phyloP scores from a whole-genome alignment of 176 grass and related monocot genomes.

The Hyparrhenia diplandra region DNA sequence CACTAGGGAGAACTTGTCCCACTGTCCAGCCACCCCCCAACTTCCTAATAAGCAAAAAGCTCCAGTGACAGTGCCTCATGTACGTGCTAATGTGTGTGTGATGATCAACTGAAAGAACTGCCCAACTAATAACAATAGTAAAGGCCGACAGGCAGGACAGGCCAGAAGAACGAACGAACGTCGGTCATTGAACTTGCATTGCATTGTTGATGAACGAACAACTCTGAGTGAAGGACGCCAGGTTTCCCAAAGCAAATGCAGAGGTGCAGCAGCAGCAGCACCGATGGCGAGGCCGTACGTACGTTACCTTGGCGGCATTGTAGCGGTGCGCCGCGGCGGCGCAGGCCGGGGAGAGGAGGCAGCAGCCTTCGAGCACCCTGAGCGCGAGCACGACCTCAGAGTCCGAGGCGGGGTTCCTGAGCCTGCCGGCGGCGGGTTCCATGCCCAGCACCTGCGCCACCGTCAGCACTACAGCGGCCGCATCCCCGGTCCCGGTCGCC shows the following conservation, averaged over 20 bases:
- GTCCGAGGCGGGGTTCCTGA: conserved; percentile 46
- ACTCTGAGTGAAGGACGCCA: not conserved
- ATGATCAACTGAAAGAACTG: not conserved
- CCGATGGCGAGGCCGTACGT: not conserved
- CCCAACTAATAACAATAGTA: not conserved
- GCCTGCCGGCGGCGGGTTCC: conserved; percentile 41
- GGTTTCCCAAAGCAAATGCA: not conserved
- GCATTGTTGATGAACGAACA: not conserved
- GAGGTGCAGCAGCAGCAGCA: not conserved
- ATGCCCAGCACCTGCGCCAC: conserved; percentile 42
- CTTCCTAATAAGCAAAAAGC: too few relatives aligned
- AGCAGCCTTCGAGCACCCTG: conserved; percentile 56
- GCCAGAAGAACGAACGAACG: not conserved
- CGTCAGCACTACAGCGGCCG: conserved; percentile 11
- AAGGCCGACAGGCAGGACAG: not conserved
- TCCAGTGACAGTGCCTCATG: not conserved
- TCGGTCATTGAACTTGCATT: not conserved
- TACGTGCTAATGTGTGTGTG: not conserved
- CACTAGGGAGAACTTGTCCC: not conserved
- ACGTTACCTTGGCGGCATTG: conserved; percentile 52
- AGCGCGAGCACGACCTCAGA: conserved; percentile 54
- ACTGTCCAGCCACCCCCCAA: too few relatives aligned
- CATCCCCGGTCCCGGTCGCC: not conserved
- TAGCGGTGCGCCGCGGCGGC: conserved; percentile 41
- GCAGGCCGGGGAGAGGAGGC: conserved; percentile 52